Evolutionary conservation across 192 early-diverging fungal genomes (phyloP), one percentile per base, ranked within the genome.

Genomic region (Thamnidium elegans): DNA sequence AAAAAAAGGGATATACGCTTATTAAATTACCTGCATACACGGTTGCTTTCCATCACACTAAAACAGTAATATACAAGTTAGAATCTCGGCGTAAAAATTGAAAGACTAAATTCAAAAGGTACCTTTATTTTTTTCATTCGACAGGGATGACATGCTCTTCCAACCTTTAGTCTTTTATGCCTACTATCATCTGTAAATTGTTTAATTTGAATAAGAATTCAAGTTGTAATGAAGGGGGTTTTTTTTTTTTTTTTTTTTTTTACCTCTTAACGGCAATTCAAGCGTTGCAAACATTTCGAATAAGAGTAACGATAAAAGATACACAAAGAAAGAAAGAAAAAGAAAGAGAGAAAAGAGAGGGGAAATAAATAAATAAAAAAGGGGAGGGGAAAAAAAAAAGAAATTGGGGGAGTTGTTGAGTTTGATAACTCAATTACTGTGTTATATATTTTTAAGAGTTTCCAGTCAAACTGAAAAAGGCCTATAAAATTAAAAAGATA

Each of bases 41-140:
- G 72, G 72, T 17, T 69, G 72, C 51, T 63, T 63, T n/a, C 72
- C 72, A 66, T 74, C 72, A n/a, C 72, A 74, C 72, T 74, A 60
- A 48, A 9, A 44, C 11, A 45, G 10, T 44, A 39, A 9, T 52
- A n/a, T 65, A 32, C 21, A 6, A 44, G 6, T 53, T 44, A 39
- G 36, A 39, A 39, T 39, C 36, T 39, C 36, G 36, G 23, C 36
- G 44, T 7, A n/a, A n/a, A 10, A 62, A 3, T 45, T 26, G 3
- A 26, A 26, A 26, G 26, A 2, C 1, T 26, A 3, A 26, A 26
- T 26, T 26, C 26, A 26, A 21, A 48, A 44, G 17, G 17, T 65
- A 73, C 71, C 47, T 73, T 73, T 31, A 68, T 73, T 48, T 73
- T 73, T 50, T 73, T 73, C 62, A 73, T 68, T 26, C 71, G 66